These are phyloP conservation scores for Scortechinia acanthostroma DNA, from an alignment of 2,329 filamentous ascomycete species.

Conservation along the genomic window DNA sequence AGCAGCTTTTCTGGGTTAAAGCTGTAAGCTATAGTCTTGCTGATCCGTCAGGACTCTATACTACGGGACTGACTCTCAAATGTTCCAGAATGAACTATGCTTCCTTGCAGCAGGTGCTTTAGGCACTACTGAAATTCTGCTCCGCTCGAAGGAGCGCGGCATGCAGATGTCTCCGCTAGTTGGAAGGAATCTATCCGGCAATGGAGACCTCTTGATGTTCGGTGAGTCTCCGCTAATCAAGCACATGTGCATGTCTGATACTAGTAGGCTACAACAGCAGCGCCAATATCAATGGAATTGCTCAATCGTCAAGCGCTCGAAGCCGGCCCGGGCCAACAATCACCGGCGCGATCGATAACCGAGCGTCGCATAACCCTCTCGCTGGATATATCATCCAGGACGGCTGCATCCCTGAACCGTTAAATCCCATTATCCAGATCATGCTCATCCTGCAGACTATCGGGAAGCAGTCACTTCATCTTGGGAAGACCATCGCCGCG, in stretches of 20 bases:
- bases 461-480: too few species aligned
- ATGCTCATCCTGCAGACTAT: too few species aligned
- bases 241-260: too few species aligned
- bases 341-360: slow-evolving; percentile 51
- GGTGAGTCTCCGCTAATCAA: slow-evolving; percentile 23
- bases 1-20: slow-evolving; percentile 61
- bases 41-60: too few species aligned
- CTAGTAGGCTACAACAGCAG: slow-evolving; percentile 46
- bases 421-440: slow-evolving; percentile 45
- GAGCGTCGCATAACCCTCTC: slow-evolving; percentile 36
- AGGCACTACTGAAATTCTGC: slow-evolving; percentile 59
- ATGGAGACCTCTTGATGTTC: slow-evolving; percentile 60
- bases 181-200: slow-evolving; percentile 55
- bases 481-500: too few species aligned
- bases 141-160: slow-evolving; percentile 51
- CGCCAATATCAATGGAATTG: slow-evolving; percentile 45
- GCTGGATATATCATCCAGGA: slow-evolving; percentile 61
- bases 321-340: slow-evolving; percentile 53
- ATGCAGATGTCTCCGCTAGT: slow-evolving; percentile 35
- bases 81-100: slow-evolving; percentile 51
- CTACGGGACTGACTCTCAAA: too few species aligned
- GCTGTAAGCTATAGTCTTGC: too few species aligned
- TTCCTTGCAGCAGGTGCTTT: slow-evolving; percentile 61
- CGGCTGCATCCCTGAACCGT: slow-evolving; percentile 48
- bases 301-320: slow-evolving; percentile 29